Conservation (phyloP, 1,284 basidiomycete genomes). For the Wallemia mellicola region DNA sequence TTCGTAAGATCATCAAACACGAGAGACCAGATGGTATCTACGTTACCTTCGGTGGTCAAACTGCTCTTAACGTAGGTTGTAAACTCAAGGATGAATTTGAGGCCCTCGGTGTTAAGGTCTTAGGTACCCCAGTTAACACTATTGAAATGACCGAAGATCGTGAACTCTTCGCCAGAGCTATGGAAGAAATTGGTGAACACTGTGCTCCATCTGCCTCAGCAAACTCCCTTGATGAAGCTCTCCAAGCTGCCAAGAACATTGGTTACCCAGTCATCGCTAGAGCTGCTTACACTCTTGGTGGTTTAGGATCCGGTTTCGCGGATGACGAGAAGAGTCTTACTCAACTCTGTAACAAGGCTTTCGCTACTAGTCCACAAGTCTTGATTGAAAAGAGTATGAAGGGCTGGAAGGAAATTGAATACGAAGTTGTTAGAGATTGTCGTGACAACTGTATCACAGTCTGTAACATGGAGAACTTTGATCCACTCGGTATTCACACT, state of each 20-base stretch:
- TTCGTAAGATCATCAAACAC: slow-evolving; percentile 89
- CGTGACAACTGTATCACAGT: slow-evolving; percentile 94
- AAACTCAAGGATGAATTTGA: slow-evolving; percentile 89
- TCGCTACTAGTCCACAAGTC: slow-evolving; percentile 88
- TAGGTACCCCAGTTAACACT: slow-evolving; percentile 89
- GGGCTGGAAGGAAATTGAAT: slow-evolving; percentile 99
- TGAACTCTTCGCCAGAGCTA: slow-evolving; percentile 74
- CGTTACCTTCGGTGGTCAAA: slow-evolving; percentile 94
- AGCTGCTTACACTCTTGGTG: slow-evolving; percentile 84
- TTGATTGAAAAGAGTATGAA: slow-evolving; percentile 98
- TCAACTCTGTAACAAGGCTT: slow-evolving; percentile 69
- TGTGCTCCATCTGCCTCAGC: slow-evolving; percentile 70
- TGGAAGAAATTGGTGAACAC: slow-evolving; percentile 85
- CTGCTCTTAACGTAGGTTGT: slow-evolving; percentile 86
- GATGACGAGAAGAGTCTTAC: slow-evolving; percentile 60
- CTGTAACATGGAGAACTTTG: slow-evolving; percentile 99
- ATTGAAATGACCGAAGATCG: slow-evolving; percentile 94
- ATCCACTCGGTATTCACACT: slow-evolving; percentile 91
- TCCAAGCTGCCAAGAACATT: slow-evolving; percentile 52
- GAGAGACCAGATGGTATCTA: slow-evolving; percentile 98
- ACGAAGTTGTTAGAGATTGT: slow-evolving; percentile 96
- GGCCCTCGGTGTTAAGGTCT: slow-evolving; percentile 53
- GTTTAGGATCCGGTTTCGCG: slow-evolving; percentile 80
- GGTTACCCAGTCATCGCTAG: slow-evolving; percentile 95
- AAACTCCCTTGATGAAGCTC: slow-evolving; percentile 45